Percentiles rank a stretch among this genome's conserved stretches.
Evolutionary conservation across 2,329 filamentous ascomycete species (phyloP).

Genomic region (Colletotrichum spinosum): DNA sequence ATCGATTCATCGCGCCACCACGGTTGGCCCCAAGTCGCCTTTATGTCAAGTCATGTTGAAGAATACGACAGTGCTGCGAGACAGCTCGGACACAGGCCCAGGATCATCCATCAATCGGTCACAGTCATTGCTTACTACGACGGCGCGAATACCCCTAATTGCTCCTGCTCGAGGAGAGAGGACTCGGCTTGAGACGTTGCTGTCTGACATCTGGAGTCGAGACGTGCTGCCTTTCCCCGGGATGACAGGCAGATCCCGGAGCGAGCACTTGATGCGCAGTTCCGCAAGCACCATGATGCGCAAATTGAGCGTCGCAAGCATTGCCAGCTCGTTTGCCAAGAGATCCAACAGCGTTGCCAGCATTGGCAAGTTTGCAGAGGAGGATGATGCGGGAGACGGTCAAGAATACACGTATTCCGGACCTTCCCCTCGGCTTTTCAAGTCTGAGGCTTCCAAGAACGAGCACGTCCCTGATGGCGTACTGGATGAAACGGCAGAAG

Average conservation of each 20-base stretch:
- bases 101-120: constrained; percentile 76
- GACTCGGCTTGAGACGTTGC: constrained; percentile 77
- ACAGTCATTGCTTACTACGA: constrained; percentile 79
- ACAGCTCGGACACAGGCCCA: constrained; percentile 56
- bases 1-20: constrained; percentile 83
- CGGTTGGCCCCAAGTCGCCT: constrained; percentile 75
- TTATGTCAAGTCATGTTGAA: constrained; percentile 85
- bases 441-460: constrained; percentile 12
- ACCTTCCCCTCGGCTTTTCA: constrained; percentile 16
- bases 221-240: constrained; percentile 86
- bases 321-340: constrained; percentile 80
- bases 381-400: constrained; percentile 43
- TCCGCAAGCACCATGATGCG: constrained; percentile 90
- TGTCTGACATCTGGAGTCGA: constrained; percentile 86
- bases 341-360: constrained; percentile 70
- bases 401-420: constrained; percentile 13
- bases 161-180: constrained; percentile 81
- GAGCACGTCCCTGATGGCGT: constrained; percentile 25
- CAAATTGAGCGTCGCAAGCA: constrained; percentile 85
- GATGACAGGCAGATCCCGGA: constrained; percentile 73
- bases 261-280: constrained; percentile 79
- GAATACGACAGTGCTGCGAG: constrained; percentile 79
- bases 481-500: constrained; percentile 31
- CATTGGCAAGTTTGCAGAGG: constrained; percentile 44
- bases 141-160: constrained; percentile 74